Evolutionary conservation across 2,329 filamentous ascomycete genomes (phyloP).

Genomic region (Dactylonectria estremocensis): DNA sequence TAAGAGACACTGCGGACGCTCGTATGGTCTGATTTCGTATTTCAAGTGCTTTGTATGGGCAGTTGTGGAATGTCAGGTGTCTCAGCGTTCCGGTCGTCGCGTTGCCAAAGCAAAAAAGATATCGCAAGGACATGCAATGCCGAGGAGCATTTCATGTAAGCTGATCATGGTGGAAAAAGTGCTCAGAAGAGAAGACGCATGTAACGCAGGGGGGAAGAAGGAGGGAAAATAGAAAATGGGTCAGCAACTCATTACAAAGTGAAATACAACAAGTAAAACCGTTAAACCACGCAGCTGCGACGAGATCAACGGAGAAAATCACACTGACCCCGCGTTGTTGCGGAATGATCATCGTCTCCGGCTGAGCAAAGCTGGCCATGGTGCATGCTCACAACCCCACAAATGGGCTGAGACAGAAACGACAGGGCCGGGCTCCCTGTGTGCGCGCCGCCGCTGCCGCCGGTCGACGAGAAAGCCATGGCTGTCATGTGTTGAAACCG

Average conservation of each 20-base stretch:
- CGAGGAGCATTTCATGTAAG: not conserved
- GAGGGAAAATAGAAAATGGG: not conserved
- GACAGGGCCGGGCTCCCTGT: slow-evolving; percentile 18
- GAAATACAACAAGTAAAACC: not conserved
- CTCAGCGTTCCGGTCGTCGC: not conserved
- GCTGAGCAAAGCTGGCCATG: slow-evolving; percentile 10
- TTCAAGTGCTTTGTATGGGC: not conserved
- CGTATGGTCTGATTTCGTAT: not conserved
- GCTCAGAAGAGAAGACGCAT: not conserved
- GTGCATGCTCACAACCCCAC: slow-evolving; percentile 29
- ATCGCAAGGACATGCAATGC: slow-evolving; percentile 2
- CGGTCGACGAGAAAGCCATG: slow-evolving; percentile 6
- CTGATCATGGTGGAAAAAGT: not conserved
- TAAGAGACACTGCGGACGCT: not conserved
- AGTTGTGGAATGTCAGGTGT: not conserved
- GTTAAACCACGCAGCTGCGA: not conserved
- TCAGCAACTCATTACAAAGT: not conserved
- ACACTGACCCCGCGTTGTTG: not conserved
- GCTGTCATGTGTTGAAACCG: slow-evolving; percentile 22
- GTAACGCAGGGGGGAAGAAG: not conserved
- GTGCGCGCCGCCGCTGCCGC: slow-evolving; percentile 19
- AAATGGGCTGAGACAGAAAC: slow-evolving; percentile 25
- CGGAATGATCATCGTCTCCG: slow-evolving; percentile 13
- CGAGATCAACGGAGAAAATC: not conserved
- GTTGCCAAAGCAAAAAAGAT: slow-evolving; percentile 1